Evolutionary conservation across 2,329 filamentous ascomycete genomes (phyloP).

Genomic region (Fusarium dimerum): DNA sequence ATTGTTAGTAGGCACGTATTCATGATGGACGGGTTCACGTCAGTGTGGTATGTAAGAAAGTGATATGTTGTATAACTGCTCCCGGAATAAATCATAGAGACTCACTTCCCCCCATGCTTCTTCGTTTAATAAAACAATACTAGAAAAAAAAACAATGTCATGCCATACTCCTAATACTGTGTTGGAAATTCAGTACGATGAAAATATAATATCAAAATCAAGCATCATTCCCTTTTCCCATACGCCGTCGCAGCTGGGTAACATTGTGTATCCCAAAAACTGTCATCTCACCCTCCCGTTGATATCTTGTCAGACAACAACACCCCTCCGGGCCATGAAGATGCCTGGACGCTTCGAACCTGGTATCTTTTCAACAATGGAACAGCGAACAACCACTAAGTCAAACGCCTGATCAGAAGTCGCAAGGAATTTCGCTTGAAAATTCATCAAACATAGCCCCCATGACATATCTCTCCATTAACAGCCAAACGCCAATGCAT

Average conservation of each 20-base stretch:
- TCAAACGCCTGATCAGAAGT: constrained; percentile 15
- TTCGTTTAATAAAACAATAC: constrained; percentile 13
- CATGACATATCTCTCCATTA: constrained; percentile 16
- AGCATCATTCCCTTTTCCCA: constrained; percentile 11
- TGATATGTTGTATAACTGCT: too few species aligned
- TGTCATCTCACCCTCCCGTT: constrained; percentile 8
- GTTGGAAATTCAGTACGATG: constrained; percentile 11
- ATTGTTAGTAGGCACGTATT: too few species aligned
- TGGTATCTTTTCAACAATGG: constrained; percentile 11
- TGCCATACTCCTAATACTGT: constrained; percentile 9
- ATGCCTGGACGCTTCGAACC: constrained; percentile 19
- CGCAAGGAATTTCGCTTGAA: constrained; percentile 22
- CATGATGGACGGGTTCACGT: too few species aligned
- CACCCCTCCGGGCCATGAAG: constrained; percentile 13
- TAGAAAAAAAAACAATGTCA: constrained; percentile 14
- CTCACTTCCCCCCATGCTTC: constrained; percentile 10
- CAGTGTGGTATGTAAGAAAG: too few species aligned
- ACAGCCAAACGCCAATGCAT: constrained; percentile 45
- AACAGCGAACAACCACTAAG: constrained; percentile 14
- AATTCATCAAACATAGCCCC: constrained; percentile 25
- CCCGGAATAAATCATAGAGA: too few species aligned
- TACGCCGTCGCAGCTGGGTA: constrained; percentile 27
- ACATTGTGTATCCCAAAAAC: constrained; percentile 16
- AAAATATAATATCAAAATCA: constrained; percentile 23
- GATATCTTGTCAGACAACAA: constrained; percentile 12